Evolutionary conservation across 2,329 filamentous ascomycete species (phyloP).

Genomic region (Colletotrichum camelliae): DNA sequence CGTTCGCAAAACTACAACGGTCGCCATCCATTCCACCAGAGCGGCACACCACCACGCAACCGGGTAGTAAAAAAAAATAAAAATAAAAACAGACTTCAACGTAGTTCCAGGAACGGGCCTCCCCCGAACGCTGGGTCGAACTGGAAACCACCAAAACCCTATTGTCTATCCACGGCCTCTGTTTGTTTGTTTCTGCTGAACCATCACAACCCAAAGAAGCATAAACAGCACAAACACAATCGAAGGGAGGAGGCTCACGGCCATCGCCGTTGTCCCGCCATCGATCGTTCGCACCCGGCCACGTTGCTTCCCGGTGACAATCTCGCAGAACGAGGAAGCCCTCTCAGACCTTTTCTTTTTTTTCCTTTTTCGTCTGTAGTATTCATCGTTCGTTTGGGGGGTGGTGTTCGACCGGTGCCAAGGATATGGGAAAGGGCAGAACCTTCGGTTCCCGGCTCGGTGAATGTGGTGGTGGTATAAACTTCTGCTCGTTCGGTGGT

Average conservation of each 20-base stretch:
- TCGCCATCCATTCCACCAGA: not conserved
- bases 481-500: not conserved
- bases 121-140: not conserved
- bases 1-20: conserved; percentile 1
- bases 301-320: conserved; percentile 13
- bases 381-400: not conserved
- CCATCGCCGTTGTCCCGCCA: not conserved
- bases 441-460: not conserved
- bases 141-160: not conserved
- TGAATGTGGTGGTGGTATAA: not conserved
- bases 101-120: not conserved
- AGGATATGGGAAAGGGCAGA: not conserved
- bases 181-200: not conserved
- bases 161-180: not conserved
- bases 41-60: not conserved
- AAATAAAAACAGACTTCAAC: not conserved
- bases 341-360: not conserved
- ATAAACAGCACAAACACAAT: not conserved
- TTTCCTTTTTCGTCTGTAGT: not conserved
- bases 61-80: not conserved
- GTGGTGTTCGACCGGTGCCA: not conserved
- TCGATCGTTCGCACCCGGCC: not conserved
- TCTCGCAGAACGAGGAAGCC: not conserved
- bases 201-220: not conserved
- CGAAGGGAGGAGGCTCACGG: not conserved